These are phyloP conservation scores for Fusarium pseudoanthophilum DNA, from an alignment of 2,329 filamentous ascomycete genomes.

Conservation along the genomic window DNA sequence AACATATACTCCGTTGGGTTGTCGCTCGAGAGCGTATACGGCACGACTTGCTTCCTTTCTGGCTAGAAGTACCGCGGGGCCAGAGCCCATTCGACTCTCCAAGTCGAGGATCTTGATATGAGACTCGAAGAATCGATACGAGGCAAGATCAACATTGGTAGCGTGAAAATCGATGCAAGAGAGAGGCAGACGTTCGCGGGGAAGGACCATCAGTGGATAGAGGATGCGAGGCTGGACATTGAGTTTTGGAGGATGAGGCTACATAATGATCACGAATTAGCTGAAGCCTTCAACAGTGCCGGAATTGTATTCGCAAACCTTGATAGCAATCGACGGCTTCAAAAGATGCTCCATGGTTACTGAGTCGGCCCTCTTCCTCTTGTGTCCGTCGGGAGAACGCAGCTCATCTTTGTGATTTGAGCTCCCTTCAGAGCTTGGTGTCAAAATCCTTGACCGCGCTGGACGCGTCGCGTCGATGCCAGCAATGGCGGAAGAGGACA, in stretches of 20 bases:
- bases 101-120: conserved; percentile 72
- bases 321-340: conserved; percentile 62
- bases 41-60: conserved; percentile 65
- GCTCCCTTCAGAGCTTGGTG: conserved; percentile 53
- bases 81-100: conserved; percentile 66
- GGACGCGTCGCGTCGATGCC: conserved; percentile 63
- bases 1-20: conserved; percentile 69
- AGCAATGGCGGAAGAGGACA: conserved; percentile 49
- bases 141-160: conserved; percentile 61
- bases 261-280: conserved; percentile 10
- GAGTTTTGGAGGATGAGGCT: conserved; percentile 68
- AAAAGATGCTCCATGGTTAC: conserved; percentile 63
- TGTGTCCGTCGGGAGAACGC: conserved; percentile 45
- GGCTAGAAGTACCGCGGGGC: conserved; percentile 69
- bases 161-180: conserved; percentile 68
- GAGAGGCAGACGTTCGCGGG: conserved; percentile 69
- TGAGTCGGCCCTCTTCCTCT: conserved; percentile 52
- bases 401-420: conserved; percentile 50
- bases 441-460: conserved; percentile 54
- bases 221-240: conserved; percentile 65
- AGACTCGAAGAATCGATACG: conserved; percentile 68
- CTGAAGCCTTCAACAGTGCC: background rate
- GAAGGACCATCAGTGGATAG: conserved; percentile 70
- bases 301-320: conserved; percentile 51
- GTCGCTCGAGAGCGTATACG: conserved; percentile 73